Conservation (phyloP, 1,284 basidiomycete species). For the Heterobasidion parviporum region DNA sequence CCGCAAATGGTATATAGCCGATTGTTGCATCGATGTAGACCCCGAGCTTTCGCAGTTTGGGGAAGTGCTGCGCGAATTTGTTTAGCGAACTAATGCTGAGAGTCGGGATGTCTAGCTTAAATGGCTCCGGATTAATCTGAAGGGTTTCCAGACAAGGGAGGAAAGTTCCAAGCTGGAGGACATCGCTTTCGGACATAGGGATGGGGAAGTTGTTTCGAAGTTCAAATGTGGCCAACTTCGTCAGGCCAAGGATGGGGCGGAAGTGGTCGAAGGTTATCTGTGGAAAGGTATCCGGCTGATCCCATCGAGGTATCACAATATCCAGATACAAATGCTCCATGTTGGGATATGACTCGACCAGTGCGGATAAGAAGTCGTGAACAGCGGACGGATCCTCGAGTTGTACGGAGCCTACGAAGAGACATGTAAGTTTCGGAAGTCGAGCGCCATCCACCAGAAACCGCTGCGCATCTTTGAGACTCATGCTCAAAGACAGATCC, state of each 20-base stretch:
- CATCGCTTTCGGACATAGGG: constrained; percentile 33
- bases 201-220: constrained; percentile 46
- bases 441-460: constrained; percentile 38
- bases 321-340: constrained; percentile 33
- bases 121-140: constrained; percentile 43
- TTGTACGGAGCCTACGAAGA: constrained; percentile 42
- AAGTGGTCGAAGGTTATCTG: constrained; percentile 38
- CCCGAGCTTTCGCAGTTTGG: constrained; percentile 39
- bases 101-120: constrained; percentile 24
- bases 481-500: constrained; percentile 40
- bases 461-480: constrained; percentile 32
- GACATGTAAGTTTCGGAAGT: constrained; percentile 36
- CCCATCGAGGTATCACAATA: constrained; percentile 15
- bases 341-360: constrained; percentile 37
- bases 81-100: constrained; percentile 44
- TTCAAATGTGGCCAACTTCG: constrained; percentile 39
- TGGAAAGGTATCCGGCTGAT: constrained; percentile 5
- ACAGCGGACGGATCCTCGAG: constrained; percentile 33
- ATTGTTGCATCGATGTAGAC: constrained; percentile 28
- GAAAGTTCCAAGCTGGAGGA: constrained; percentile 40
- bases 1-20: constrained; percentile 6
- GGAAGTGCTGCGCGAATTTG: constrained; percentile 47
- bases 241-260: constrained; percentile 37
- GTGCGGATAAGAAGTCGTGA: constrained; percentile 30
- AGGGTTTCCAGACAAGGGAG: constrained; percentile 42